Conservation (phyloP, 2,329 filamentous ascomycete species). For the Penicillium sp. region DNA sequence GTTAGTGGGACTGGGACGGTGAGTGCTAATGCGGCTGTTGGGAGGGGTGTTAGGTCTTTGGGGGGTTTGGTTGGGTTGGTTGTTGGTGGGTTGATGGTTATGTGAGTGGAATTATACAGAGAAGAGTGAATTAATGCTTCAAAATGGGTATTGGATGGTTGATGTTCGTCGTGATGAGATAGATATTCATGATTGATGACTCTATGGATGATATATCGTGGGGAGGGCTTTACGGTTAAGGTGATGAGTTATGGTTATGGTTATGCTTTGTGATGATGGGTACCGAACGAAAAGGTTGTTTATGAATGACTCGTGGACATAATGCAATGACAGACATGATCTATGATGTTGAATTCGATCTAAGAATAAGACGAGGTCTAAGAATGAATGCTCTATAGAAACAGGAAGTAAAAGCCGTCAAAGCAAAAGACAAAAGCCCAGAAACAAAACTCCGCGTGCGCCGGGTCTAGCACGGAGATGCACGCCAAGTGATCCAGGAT, state of each 20-base stretch:
- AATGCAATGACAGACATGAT: background rate
- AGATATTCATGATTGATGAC: background rate
- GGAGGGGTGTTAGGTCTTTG: slow-evolving; percentile 15
- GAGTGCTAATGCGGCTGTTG: slow-evolving; percentile 18
- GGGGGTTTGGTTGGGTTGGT: slow-evolving; percentile 17
- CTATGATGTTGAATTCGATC: background rate
- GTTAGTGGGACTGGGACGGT: slow-evolving; percentile 26
- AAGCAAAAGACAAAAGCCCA: background rate
- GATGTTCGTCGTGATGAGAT: background rate
- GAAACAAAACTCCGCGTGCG: background rate
- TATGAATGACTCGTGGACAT: background rate
- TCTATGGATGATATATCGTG: background rate
- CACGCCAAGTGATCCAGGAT: background rate
- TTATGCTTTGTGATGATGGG: background rate
- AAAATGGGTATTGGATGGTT: background rate
- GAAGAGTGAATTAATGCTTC: background rate
- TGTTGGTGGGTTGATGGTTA: slow-evolving; percentile 17
- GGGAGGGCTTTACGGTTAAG: background rate
- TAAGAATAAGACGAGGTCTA: background rate
- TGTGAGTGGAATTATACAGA: background rate
- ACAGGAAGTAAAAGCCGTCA: background rate
- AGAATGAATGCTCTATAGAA: background rate
- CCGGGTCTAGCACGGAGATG: background rate
- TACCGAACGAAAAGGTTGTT: background rate
- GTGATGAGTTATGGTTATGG: background rate